Evolutionary conservation across 1,284 basidiomycete species (phyloP).

Genomic region (Leccinum pachyderme): DNA sequence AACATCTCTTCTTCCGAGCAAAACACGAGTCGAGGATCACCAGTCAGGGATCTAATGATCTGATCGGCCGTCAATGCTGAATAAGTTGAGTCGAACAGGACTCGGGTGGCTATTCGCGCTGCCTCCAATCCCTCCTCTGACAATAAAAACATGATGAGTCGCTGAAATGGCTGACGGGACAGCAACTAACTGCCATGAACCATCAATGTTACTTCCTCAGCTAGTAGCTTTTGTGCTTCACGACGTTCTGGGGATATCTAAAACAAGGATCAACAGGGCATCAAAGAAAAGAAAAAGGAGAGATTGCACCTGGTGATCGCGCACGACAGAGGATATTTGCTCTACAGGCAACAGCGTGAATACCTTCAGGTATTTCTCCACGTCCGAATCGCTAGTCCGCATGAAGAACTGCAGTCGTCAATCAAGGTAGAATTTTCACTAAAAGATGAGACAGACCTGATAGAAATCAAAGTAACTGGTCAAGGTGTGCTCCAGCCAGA

Average conservation of each 20-base stretch:
- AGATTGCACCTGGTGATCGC: conserved; percentile 51
- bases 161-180: neutral
- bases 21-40: conserved; percentile 33
- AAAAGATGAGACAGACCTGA: conserved; percentile 55
- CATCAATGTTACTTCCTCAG: conserved; percentile 85
- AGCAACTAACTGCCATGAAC: conserved; percentile 69
- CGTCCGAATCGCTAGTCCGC: conserved; percentile 79
- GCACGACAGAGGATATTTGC: conserved; percentile 59
- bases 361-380: conserved; percentile 76
- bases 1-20: conserved; percentile 34
- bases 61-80: conserved; percentile 24
- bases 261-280: conserved; percentile 5
- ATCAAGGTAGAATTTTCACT: conserved; percentile 1
- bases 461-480: conserved; percentile 91
- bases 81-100: conserved; percentile 35
- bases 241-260: conserved; percentile 59
- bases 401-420: conserved; percentile 76
- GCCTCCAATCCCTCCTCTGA: conserved; percentile 31
- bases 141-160: conserved; percentile 4
- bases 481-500: conserved; percentile 79
- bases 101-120: conserved; percentile 34
- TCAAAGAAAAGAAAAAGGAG: neutral
- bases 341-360: conserved; percentile 77
- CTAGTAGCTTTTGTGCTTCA: conserved; percentile 76
- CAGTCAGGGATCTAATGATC: conserved; percentile 30